phyloP scores from a whole-genome alignment of 257 asterid genomes.

The Przewalskia tangutica region DNA sequence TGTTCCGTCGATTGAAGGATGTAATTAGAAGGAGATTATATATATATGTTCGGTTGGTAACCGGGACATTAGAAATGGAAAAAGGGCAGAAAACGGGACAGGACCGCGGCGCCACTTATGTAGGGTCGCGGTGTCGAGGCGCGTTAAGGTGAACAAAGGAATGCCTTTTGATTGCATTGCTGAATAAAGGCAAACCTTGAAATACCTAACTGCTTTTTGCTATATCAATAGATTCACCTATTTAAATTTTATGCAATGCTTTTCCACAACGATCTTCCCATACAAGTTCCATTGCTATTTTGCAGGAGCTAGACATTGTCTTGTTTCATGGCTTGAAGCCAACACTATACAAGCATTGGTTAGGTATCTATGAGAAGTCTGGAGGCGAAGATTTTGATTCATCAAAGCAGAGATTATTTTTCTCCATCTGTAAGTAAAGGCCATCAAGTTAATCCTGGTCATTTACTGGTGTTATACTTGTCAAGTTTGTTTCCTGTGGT shows the following conservation, averaged over 20 bases:
- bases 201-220: neutral
- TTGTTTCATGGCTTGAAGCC: constrained; percentile 48
- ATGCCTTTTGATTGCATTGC: neutral
- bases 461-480: neutral
- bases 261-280: neutral
- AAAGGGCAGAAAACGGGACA: too few relatives aligned
- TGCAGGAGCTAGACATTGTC: constrained; percentile 41
- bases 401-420: constrained; percentile 54
- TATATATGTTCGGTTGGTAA: too few relatives aligned
- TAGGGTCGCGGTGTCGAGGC: too few relatives aligned
- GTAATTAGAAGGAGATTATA: too few relatives aligned
- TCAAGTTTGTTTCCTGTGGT: neutral
- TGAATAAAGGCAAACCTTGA: neutral
- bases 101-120: too few relatives aligned
- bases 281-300: neutral
- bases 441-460: neutral
- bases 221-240: neutral
- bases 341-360: constrained; percentile 64
- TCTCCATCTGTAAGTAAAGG: constrained; percentile 67
- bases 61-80: too few relatives aligned
- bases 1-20: too few relatives aligned
- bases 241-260: neutral
- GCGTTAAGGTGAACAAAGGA: neutral
- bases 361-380: constrained; percentile 47
- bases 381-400: constrained; percentile 58